Base-by-base conservation (phyloP, 225 moss, liverwort and hornwort species). In the Physcomitrellopsis africana region DNA sequence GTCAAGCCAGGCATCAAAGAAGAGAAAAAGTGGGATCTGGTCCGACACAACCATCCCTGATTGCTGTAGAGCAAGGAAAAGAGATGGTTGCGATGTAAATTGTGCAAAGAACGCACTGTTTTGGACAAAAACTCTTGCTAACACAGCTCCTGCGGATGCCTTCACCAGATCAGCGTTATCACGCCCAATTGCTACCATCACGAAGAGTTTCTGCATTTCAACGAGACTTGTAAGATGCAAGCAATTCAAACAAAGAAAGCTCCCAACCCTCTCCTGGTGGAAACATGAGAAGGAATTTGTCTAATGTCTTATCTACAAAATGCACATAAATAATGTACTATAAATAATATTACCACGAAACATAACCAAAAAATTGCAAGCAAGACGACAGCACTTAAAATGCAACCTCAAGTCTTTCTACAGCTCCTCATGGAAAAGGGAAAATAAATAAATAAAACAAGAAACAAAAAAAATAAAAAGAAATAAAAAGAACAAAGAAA, bases 1-100 rank as follows among this genome's bases (percentile, higher is more conserved):
- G 82, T 99, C 99, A 85, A 99, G 88, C 99, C 99, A 99, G 74
- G 99, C 99, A 86, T 99, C 99, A 89, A 99, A 91, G 83, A 99
- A 99, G 66, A 92, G 72, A 80, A 99, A 99, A 81, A 99, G 90
- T 49, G 92, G 89, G 87, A 90, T 91, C 84, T 95, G 99, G 80
- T 95, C 93, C 80, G 92, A 84, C 60, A 86, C 76, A 51, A 89
- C 87, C 79, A 94, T 91, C 75, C 95, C 99, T 47, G 95, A 87
- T 81, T 95, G 90, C 86, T 92, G 93, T 63, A 99, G 92, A 78
- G 95, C 95, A 86, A 90, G 82, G 77, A 86, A 90, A 82, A 99
- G 85, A 77, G 95, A 99, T 86, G 90, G 95, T 82, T 95, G 89
- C 72, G 90, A 87, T 66, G 99, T 92, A 67, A 99, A 93, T 79